phyloP scores from a whole-genome alignment of 371 early-diverging fungal genomes.

The Mucor lusitanicus region DNA sequence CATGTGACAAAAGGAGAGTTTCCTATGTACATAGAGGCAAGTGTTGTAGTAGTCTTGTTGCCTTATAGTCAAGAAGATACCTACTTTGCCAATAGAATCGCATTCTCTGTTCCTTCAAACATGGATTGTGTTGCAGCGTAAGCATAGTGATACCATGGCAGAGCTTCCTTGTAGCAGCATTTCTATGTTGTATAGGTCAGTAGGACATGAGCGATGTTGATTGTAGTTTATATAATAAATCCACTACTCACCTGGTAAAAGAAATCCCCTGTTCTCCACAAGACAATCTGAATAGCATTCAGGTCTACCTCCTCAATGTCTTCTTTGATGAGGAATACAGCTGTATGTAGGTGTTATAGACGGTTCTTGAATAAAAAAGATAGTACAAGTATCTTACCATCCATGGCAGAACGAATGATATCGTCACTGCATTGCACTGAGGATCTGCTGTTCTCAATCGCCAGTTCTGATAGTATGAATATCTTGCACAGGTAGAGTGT shows the following conservation, averaged over 20 bases:
- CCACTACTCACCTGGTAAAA: slow-evolving; percentile 6
- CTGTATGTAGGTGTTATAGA: neutral
- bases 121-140: neutral
- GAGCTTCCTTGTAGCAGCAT: neutral
- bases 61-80: no score
- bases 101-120: neutral
- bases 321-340: slow-evolving; percentile 10
- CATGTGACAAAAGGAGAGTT: neutral
- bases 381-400: slow-evolving; percentile 16
- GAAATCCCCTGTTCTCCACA: slow-evolving; percentile 19
- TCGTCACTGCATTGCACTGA: neutral
- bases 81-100: neutral
- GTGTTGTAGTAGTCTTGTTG: no score
- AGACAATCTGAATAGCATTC: slow-evolving; percentile 11
- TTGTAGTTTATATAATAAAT: no score
- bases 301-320: slow-evolving; percentile 1
- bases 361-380: no score
- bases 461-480: slow-evolving; percentile 9
- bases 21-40: neutral
- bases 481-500: slow-evolving; percentile 11
- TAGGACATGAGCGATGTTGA: no score
- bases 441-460: neutral
- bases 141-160: slow-evolving; percentile 7
- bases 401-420: slow-evolving; percentile 2
- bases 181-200: neutral